Percentiles rank a stretch among this genome's conserved stretches.
phyloP scores from a whole-genome alignment of 371 early-diverging fungal genomes.

The Mortierella sp. region DNA sequence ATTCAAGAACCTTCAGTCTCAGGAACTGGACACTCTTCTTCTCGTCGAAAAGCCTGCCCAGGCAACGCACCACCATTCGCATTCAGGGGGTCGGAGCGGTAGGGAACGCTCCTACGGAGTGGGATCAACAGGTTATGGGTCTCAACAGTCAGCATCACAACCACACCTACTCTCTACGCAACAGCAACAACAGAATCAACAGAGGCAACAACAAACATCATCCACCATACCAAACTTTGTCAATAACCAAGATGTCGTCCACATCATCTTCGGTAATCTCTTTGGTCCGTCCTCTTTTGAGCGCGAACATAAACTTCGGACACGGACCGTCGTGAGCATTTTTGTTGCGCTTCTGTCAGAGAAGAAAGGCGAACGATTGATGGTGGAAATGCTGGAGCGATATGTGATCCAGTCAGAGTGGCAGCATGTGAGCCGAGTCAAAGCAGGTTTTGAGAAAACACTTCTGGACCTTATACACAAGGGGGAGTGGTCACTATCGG shows the following conservation, averaged over 20 bases:
- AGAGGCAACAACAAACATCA: conserved; percentile 14
- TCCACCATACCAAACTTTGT: conserved; percentile 44
- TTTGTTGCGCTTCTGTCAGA: conserved; percentile 54
- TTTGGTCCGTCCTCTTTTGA: conserved; percentile 53
- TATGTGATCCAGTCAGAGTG: conserved; percentile 58
- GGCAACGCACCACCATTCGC: conserved; percentile 9
- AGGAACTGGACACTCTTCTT: conserved; percentile 51
- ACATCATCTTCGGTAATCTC: conserved; percentile 53
- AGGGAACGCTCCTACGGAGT: conserved; percentile 39
- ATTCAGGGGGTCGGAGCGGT: conserved; percentile 21
- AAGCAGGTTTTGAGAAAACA: conserved; percentile 49
- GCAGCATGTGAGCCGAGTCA: conserved; percentile 49
- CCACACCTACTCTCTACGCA: background rate
- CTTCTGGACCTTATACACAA: conserved; percentile 55
- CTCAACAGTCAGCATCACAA: conserved; percentile 28
- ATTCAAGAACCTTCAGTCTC: conserved; percentile 51
- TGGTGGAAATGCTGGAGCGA: conserved; percentile 59
- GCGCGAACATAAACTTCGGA: conserved; percentile 38
- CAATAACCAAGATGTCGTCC: conserved; percentile 53
- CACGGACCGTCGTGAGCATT: conserved; percentile 29
- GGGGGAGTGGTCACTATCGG: conserved; percentile 48
- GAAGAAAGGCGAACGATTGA: conserved; percentile 59
- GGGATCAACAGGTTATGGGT: conserved; percentile 5
- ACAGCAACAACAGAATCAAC: conserved; percentile 15
- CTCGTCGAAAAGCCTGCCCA: conserved; percentile 33